phyloP scores from a whole-genome alignment of 2,329 filamentous ascomycete species.

The Neonectria magnoliae region DNA sequence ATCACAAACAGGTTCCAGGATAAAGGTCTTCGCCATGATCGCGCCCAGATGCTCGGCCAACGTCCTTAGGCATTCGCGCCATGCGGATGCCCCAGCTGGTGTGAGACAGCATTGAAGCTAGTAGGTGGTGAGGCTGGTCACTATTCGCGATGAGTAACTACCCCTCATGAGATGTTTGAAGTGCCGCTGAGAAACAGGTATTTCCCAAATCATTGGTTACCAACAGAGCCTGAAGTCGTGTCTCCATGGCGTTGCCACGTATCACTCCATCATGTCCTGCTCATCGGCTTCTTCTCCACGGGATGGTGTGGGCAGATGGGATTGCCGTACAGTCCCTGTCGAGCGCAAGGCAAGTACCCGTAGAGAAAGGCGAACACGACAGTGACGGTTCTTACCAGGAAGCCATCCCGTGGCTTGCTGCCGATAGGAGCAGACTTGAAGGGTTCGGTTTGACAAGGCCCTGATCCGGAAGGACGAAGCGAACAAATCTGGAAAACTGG shows the following conservation, averaged over 20 bases:
- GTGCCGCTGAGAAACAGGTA: slow-evolving; percentile 6
- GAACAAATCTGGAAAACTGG: slow-evolving; percentile 48
- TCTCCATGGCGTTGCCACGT: slow-evolving; percentile 28
- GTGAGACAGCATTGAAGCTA: neutral
- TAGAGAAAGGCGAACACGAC: slow-evolving; percentile 27
- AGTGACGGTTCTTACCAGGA: slow-evolving; percentile 26
- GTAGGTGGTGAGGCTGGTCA: neutral
- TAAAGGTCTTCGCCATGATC: neutral
- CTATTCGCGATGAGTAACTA: neutral
- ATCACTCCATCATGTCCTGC: slow-evolving; percentile 26
- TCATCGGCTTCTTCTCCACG: neutral
- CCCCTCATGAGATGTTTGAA: slow-evolving; percentile 9
- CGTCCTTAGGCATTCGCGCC: neutral
- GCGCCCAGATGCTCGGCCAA: neutral
- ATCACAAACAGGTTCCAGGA: too few relatives aligned
- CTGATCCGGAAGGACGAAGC: slow-evolving; percentile 54
- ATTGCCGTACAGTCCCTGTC: slow-evolving; percentile 17
- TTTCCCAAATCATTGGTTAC: slow-evolving; percentile 38
- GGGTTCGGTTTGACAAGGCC: slow-evolving; percentile 38
- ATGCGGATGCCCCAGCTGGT: neutral
- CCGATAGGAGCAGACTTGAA: slow-evolving; percentile 22
- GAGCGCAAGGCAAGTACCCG: slow-evolving; percentile 35
- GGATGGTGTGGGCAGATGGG: neutral
- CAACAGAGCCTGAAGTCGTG: slow-evolving; percentile 32
- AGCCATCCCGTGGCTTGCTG: slow-evolving; percentile 23